Evolutionary conservation across 208 protist genomes (phyloP).

Genomic region (Wallacemonas sp.): DNA sequence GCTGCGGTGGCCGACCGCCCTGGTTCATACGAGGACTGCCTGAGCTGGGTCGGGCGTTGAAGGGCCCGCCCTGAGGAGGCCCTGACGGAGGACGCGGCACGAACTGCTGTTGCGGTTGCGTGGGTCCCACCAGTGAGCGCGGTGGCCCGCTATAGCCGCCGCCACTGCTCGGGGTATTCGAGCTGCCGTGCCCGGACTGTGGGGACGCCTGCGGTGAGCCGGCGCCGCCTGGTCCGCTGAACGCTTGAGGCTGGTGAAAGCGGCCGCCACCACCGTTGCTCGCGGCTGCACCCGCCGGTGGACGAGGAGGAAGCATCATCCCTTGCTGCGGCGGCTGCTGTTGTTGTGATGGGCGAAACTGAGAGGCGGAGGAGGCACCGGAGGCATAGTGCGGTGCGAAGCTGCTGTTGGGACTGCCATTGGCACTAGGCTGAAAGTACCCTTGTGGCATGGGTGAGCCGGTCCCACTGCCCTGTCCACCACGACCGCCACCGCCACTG

Average conservation of each 20-base stretch:
- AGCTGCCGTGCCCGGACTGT: neutral
- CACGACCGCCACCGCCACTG: neutral
- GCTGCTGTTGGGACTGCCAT: neutral
- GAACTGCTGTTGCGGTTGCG: neutral
- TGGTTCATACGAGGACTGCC: neutral
- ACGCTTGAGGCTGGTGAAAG: neutral
- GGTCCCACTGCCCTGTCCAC: neutral
- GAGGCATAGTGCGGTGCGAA: neutral
- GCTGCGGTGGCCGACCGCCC: neutral
- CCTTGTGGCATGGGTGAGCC: neutral
- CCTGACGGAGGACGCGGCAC: neutral
- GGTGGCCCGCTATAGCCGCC: neutral
- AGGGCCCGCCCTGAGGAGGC: neutral
- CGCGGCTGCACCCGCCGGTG: neutral
- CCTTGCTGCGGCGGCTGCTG: neutral
- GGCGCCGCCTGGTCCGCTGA: neutral
- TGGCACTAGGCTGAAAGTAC: neutral
- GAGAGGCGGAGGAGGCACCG: too few relatives aligned
- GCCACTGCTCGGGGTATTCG: neutral
- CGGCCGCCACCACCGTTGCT: constrained; percentile 2
- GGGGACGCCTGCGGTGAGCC: too few relatives aligned
- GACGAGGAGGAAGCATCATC: neutral
- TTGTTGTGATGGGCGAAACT: neutral
- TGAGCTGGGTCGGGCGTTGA: neutral
- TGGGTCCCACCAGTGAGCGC: neutral